Evolutionary conservation across 2,329 filamentous ascomycete species (phyloP).

Genomic region (Chaetomium sp.): DNA sequence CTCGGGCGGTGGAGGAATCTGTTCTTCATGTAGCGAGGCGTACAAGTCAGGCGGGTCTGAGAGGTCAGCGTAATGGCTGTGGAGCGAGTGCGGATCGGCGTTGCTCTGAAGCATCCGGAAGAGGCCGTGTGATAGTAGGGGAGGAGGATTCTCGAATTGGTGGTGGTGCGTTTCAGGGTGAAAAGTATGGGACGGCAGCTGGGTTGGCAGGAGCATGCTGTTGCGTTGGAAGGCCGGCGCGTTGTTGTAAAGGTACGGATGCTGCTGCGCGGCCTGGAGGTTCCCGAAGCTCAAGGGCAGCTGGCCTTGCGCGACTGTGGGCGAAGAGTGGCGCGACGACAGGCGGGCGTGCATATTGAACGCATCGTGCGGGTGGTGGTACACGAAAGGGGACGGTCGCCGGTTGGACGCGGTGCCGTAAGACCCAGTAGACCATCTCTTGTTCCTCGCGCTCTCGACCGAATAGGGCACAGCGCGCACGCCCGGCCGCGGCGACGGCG

Average conservation of each 20-base stretch:
- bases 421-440: conserved; percentile 78
- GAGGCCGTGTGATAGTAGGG: conserved; percentile 69
- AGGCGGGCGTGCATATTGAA: conserved; percentile 61
- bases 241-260: conserved; percentile 58
- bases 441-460: conserved; percentile 66
- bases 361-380: conserved; percentile 62
- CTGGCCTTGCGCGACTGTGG: conserved; percentile 50
- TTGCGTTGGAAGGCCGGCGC: conserved; percentile 56
- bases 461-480: conserved; percentile 71
- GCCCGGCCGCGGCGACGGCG: conserved; percentile 69
- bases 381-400: conserved; percentile 62
- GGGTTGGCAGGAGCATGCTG: conserved; percentile 62
- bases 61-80: conserved; percentile 71
- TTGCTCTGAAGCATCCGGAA: conserved; percentile 77
- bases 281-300: conserved; percentile 58
- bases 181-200: conserved; percentile 54
- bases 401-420: conserved; percentile 61
- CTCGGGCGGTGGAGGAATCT: conserved; percentile 71
- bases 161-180: conserved; percentile 50
- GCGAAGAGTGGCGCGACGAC: conserved; percentile 56
- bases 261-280: conserved; percentile 57
- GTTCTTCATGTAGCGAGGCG: conserved; percentile 72
- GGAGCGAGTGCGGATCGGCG: conserved; percentile 66
- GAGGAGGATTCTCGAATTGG: conserved; percentile 60
- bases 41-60: conserved; percentile 78